These are phyloP conservation scores for Holtermanniella nyarrowii DNA, from an alignment of 768 basidiomycete genomes.

Conservation along the genomic window DNA sequence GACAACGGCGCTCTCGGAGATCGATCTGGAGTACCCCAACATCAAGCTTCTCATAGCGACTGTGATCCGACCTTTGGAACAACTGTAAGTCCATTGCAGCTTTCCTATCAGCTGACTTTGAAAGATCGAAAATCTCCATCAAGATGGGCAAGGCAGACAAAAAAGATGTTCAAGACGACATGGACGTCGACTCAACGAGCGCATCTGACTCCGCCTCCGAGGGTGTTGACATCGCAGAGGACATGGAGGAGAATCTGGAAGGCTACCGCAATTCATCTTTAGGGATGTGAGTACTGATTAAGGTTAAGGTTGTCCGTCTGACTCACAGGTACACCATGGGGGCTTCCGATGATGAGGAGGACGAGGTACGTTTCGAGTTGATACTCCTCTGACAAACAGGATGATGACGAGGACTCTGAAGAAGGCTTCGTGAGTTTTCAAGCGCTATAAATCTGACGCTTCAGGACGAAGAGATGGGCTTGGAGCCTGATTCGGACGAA, in stretches of 20 bases:
- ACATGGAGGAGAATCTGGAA: conserved; percentile 45
- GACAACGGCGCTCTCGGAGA: conserved; percentile 76
- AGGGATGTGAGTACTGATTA: conserved; percentile 60
- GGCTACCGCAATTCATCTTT: conserved; percentile 89
- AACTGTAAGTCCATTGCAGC: conserved; percentile 66
- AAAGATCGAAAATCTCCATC: conserved; percentile 88
- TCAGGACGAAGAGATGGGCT: conserved; percentile 13
- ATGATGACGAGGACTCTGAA: conserved; percentile 15
- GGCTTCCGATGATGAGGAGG: conserved; percentile 51
- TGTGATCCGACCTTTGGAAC: conserved; percentile 77
- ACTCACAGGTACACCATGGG: conserved; percentile 13
- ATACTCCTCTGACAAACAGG: conserved; percentile 25
- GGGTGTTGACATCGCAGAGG: conserved; percentile 40
- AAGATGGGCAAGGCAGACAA: conserved; percentile 72
- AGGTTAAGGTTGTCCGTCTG: not conserved
- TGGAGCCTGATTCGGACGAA: conserved; percentile 23
- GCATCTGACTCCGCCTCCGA: conserved; percentile 46
- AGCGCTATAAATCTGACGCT: conserved; percentile 2
- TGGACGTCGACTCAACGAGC: conserved; percentile 44
- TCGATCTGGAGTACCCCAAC: conserved; percentile 92
- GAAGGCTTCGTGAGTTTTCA: not conserved
- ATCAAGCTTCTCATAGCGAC: conserved; percentile 75
- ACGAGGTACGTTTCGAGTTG: conserved; percentile 32
- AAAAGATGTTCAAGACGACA: conserved; percentile 50
- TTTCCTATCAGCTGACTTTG: not conserved